These are phyloP conservation scores for Byssochlamys sp. DNA, from an alignment of 2,329 filamentous ascomycete genomes.

Conservation along the genomic window DNA sequence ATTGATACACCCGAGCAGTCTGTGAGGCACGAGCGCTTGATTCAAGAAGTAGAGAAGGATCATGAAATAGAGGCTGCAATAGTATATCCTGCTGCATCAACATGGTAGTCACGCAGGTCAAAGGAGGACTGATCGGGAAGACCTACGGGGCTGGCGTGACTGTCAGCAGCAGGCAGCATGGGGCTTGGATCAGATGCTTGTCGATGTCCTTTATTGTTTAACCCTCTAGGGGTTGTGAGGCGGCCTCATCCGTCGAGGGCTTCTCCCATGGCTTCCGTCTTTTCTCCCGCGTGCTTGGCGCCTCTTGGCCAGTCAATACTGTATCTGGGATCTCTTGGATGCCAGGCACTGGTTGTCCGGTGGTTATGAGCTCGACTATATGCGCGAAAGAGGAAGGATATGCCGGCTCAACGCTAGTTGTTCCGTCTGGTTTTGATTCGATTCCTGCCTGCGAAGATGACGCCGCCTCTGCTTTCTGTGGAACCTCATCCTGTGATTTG, in stretches of 20 bases:
- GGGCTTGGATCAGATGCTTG: neutral
- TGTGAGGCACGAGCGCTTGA: neutral
- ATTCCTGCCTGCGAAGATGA: conserved; percentile 4
- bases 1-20: neutral
- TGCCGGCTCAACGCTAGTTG: conserved; percentile 46
- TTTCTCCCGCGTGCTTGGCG: conserved; percentile 41
- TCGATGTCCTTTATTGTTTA: neutral
- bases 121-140: neutral
- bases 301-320: conserved; percentile 60
- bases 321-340: conserved; percentile 80
- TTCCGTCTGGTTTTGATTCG: conserved; percentile 6
- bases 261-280: conserved; percentile 75
- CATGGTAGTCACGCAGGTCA: neutral
- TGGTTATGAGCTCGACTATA: conserved; percentile 75
- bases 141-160: neutral
- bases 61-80: neutral
- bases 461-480: conserved; percentile 4
- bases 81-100: neutral
- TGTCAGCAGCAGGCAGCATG: neutral
- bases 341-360: conserved; percentile 72
- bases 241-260: neutral
- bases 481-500: conserved; percentile 2
- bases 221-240: neutral
- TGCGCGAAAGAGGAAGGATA: conserved; percentile 78
- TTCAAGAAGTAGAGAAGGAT: neutral